These are phyloP conservation scores for Volutella citrinella DNA, from an alignment of 2,329 filamentous ascomycete species.

Conservation along the genomic window DNA sequence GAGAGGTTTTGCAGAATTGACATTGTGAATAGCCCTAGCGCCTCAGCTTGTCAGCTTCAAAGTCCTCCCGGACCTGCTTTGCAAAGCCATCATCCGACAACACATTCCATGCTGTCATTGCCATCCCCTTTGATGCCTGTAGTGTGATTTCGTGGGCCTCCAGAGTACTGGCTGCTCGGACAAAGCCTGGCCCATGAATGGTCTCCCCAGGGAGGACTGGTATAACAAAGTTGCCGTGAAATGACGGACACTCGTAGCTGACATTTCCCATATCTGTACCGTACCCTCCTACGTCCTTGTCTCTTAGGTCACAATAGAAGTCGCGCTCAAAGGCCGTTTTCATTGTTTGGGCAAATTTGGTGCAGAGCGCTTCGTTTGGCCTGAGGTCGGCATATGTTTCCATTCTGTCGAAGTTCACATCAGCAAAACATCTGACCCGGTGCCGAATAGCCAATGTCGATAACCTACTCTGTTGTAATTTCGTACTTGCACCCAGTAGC, in stretches of 20 bases:
- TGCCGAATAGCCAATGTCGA: too few relatives aligned
- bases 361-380: constrained; percentile 1
- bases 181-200: constrained; percentile 2
- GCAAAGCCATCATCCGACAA: not conserved
- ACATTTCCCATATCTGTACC: constrained; percentile 6
- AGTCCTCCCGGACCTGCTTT: not conserved
- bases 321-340: not conserved
- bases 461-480: constrained; percentile 1
- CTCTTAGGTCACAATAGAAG: constrained; percentile 1
- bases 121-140: constrained; percentile 1
- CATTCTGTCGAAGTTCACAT: constrained; percentile 1
- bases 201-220: constrained; percentile 2
- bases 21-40: too few relatives aligned
- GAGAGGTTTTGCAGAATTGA: too few relatives aligned
- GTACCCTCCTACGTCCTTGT: not conserved
- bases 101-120: not conserved
- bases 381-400: constrained; percentile 3
- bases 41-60: not conserved
- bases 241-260: constrained; percentile 4
- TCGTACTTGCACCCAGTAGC: constrained; percentile 1
- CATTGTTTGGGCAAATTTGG: constrained; percentile 1
- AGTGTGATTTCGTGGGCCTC: not conserved
- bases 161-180: not conserved
- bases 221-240: constrained; percentile 1
- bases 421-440: too few relatives aligned